These are phyloP conservation scores for Cicer arietinum DNA, from an alignment of 306 rosid species.

Conservation along the genomic window DNA sequence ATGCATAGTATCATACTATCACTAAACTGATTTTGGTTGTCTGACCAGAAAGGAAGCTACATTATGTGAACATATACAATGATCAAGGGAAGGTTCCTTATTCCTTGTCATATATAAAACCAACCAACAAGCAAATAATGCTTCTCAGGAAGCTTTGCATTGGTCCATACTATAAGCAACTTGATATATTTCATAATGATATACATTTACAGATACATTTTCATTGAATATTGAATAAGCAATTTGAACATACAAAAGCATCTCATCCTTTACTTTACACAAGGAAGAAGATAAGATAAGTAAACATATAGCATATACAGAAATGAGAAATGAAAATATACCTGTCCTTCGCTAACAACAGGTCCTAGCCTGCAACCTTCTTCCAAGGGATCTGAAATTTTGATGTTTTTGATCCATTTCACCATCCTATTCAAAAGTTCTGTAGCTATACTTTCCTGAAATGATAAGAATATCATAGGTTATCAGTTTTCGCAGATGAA, in stretches of 20 bases:
- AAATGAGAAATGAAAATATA: constrained; percentile 45
- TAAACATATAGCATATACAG: constrained; percentile 6
- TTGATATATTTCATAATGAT: background rate
- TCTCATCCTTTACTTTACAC: background rate
- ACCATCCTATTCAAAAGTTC: constrained; percentile 79
- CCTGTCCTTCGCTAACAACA: constrained; percentile 92
- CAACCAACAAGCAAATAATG: constrained; percentile 21
- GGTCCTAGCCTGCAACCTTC: constrained; percentile 99
- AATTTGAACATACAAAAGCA: constrained; percentile 37
- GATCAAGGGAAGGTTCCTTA: constrained; percentile 16
- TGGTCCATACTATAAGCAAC: constrained; percentile 5
- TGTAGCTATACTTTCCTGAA: constrained; percentile 86
- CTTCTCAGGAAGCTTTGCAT: constrained; percentile 4
- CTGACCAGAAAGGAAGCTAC: constrained; percentile 29
- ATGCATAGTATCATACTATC: constrained; percentile 7
- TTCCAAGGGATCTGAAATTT: constrained; percentile 93
- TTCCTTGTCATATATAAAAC: constrained; percentile 4
- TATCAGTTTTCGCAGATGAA: constrained; percentile 33
- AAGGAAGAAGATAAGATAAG: constrained; percentile 16
- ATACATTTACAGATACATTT: constrained; percentile 19
- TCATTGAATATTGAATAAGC: constrained; percentile 29
- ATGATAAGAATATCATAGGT: constrained; percentile 41
- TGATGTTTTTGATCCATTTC: constrained; percentile 82
- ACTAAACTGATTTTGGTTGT: constrained; percentile 8
- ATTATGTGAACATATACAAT: constrained; percentile 28